phyloP scores from a whole-genome alignment of 1,284 basidiomycete genomes.

The Irpex lacteus region DNA sequence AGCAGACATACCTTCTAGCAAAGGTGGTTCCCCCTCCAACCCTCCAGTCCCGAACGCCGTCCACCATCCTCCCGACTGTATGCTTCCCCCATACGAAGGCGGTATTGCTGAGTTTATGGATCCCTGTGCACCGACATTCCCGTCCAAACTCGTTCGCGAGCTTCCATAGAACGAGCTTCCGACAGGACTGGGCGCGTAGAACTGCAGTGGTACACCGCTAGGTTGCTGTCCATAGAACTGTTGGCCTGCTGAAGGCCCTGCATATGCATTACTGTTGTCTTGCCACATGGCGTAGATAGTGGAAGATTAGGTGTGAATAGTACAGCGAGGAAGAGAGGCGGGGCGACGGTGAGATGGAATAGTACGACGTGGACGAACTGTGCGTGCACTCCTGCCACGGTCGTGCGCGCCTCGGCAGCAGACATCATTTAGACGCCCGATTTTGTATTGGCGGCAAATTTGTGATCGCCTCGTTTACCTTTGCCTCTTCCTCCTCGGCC shows the following conservation, averaged over 20 bases:
- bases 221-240: conserved; percentile 52
- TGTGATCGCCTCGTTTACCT: conserved; percentile 8
- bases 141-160: conserved; percentile 71
- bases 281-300: conserved; percentile 59
- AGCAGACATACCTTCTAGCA: conserved; percentile 77
- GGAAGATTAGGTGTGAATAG: neutral
- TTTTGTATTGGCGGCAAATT: conserved; percentile 8
- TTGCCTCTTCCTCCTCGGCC: conserved; percentile 30
- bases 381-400: neutral
- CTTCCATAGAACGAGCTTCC: conserved; percentile 62
- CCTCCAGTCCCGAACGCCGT: conserved; percentile 94
- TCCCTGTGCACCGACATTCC: conserved; percentile 58
- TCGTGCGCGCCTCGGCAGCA: conserved; percentile 7
- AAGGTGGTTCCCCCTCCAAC: conserved; percentile 91
- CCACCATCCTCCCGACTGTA: conserved; percentile 83
- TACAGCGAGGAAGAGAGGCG: conserved; percentile 5
- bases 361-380: neutral
- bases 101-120: conserved; percentile 44
- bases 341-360: neutral
- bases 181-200: conserved; percentile 59
- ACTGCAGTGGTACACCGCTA: conserved; percentile 61
- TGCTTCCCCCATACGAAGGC: conserved; percentile 64
- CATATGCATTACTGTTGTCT: conserved; percentile 50
- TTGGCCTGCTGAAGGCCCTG: conserved; percentile 51
- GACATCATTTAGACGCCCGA: conserved; percentile 10